These are phyloP conservation scores for Thielaviopsis populi DNA, from an alignment of 2,329 filamentous ascomycete species.

Conservation along the genomic window DNA sequence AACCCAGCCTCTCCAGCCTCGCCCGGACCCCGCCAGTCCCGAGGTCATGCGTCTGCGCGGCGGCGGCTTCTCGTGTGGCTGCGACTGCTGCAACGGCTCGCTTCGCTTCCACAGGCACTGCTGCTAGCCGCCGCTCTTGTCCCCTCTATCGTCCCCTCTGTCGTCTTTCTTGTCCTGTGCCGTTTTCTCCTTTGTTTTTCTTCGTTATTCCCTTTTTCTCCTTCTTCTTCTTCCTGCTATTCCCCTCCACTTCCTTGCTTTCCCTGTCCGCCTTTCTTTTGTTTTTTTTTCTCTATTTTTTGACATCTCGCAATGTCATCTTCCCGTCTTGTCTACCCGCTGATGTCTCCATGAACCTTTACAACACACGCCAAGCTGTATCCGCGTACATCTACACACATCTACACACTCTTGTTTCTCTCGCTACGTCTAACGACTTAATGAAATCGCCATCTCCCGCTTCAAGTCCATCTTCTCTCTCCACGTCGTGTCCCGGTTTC, in stretches of 20 bases:
- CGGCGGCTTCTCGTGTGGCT: slow-evolving; percentile 22
- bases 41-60: slow-evolving; percentile 19
- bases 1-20: slow-evolving; percentile 19
- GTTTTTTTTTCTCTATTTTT: too few species aligned
- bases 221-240: background rate
- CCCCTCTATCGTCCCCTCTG: background rate
- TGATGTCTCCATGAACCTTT: too few species aligned
- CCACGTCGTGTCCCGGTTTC: too few species aligned
- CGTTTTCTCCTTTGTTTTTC: background rate
- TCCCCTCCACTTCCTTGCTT: background rate
- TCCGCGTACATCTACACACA: background rate
- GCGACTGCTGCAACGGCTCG: slow-evolving; percentile 22
- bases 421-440: background rate
- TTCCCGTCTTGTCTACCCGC: too few species aligned
- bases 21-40: slow-evolving; percentile 18
- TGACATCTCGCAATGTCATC: too few species aligned
- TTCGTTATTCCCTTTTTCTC: background rate
- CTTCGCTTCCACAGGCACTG: slow-evolving; percentile 23
- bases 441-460: background rate
- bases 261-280: too few species aligned
- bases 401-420: background rate
- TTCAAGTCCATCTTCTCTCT: background rate
- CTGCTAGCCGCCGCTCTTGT: slow-evolving; percentile 19
- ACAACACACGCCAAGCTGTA: background rate
- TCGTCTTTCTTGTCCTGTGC: background rate